Evolutionary conservation across 2,329 filamentous ascomycete genomes (phyloP).

Genomic region (Colletotrichum kahawae): DNA sequence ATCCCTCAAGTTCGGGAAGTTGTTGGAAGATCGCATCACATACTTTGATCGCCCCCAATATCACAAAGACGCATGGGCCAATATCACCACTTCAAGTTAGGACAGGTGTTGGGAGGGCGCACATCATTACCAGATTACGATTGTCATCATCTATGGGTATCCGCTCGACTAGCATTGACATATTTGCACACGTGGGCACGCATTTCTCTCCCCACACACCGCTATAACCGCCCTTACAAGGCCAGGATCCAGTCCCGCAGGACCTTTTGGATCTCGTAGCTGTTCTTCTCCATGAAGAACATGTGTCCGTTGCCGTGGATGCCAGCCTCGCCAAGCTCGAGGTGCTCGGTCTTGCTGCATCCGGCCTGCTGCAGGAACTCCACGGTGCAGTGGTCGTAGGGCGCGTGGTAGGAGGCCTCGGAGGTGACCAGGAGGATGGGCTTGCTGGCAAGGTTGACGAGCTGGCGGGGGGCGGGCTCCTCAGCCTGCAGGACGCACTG

Average conservation of each 20-base stretch:
- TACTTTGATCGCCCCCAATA: neutral
- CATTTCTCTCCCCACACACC: neutral
- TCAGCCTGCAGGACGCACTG: constrained; percentile 40
- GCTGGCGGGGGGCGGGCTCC: constrained; percentile 34
- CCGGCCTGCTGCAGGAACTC: constrained; percentile 49
- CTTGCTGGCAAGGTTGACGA: constrained; percentile 38
- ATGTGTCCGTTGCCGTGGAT: constrained; percentile 53
- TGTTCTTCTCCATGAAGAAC: constrained; percentile 55
- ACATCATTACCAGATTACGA: neutral
- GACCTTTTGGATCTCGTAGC: constrained; percentile 36
- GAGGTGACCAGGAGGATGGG: constrained; percentile 45
- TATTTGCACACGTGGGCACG: neutral
- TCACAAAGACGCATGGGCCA: neutral
- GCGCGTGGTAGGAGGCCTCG: constrained; percentile 48
- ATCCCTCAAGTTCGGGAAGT: neutral
- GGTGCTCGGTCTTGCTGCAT: constrained; percentile 33
- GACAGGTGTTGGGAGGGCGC: neutral
- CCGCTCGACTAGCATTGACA: neutral
- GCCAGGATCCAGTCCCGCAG: constrained; percentile 28
- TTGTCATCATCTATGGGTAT: constrained; percentile 15
- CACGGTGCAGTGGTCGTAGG: constrained; percentile 50
- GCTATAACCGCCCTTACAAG: neutral
- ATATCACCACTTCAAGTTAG: neutral
- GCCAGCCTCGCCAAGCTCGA: constrained; percentile 41
- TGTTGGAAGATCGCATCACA: neutral